phyloP scores from a whole-genome alignment of 345 rosid species.

The Arabidopsis suecica region DNA sequence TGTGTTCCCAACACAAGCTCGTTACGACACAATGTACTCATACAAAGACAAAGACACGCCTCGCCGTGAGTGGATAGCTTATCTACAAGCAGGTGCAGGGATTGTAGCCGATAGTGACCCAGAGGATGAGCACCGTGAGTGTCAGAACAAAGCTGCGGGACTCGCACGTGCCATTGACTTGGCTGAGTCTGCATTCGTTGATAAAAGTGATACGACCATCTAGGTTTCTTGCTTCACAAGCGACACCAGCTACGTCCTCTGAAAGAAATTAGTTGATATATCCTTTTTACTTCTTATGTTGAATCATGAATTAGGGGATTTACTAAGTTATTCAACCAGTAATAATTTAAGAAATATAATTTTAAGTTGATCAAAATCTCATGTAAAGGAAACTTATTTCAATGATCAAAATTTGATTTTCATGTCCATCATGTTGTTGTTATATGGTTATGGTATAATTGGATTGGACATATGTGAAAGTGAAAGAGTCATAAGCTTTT shows the following conservation, averaged over 20 bases:
- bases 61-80: constrained; percentile 83
- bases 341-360: neutral
- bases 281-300: neutral
- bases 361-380: neutral
- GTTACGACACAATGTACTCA: constrained; percentile 74
- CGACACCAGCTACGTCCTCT: neutral
- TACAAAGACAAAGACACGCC: constrained; percentile 56
- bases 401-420: neutral
- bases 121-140: constrained; percentile 54
- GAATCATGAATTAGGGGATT: neutral
- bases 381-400: neutral
- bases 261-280: neutral
- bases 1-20: constrained; percentile 69
- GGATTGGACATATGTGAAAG: neutral
- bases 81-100: constrained; percentile 88
- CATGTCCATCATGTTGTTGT: neutral
- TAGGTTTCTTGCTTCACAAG: constrained; percentile 23
- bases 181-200: no score
- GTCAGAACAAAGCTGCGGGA: no score
- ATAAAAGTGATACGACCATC: constrained; percentile 3
- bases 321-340: neutral
- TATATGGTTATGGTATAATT: neutral
- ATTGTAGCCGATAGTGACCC: constrained; percentile 84
- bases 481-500: neutral
- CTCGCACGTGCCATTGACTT: no score